Evolutionary conservation across 306 rosid genomes (phyloP), one percentile per base, ranked within the genome.

Genomic region (Quercus suber): DNA sequence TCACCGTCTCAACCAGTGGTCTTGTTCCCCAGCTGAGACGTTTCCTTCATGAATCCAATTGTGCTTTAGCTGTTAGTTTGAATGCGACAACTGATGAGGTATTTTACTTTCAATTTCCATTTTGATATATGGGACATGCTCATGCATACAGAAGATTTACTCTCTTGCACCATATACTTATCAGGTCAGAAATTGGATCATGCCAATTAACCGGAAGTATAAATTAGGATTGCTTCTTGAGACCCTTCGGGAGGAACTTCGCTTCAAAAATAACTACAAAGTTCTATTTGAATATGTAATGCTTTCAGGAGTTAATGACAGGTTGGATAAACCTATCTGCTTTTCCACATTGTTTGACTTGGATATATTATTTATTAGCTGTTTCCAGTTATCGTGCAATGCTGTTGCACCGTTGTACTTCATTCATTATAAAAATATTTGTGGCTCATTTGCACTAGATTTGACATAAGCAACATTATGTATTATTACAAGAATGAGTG

Each of bases 1-100:
- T 94, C 79, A 92, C 98, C 67, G 90, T 94, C 83, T 94, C 97
- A 76, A 94, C 97, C 59, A 94, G 98, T 65, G 98, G 98, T 75
- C 97, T 92, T 80, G 92, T 94, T 74, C 98, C 98, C 25, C 97
- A 94, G 88, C 82, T 94, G 73, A 89, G 60, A 81, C 97, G 94
- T 72, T 94, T 88, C 77, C 97, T 94, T 57, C 84, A 75, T 17
- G 97, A 88, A 73, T 90, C 94, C 33, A 90, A 88, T 37, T 94
- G 98, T 87, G 85, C 94, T 64, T 78, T 94, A 79, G 98, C 98
- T 64, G 97, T 94, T 88, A 94, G 98, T 82, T 87, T 94, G 91
- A 94, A 94, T 86, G 98, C 97, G 71, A 94, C 97, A 49, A 94
- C 92, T 12, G 93, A 90, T 81, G 97, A 94, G 97, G 98, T 94